phyloP scores from a whole-genome alignment of 768 basidiomycete genomes.

The Leccinellum luteum region DNA sequence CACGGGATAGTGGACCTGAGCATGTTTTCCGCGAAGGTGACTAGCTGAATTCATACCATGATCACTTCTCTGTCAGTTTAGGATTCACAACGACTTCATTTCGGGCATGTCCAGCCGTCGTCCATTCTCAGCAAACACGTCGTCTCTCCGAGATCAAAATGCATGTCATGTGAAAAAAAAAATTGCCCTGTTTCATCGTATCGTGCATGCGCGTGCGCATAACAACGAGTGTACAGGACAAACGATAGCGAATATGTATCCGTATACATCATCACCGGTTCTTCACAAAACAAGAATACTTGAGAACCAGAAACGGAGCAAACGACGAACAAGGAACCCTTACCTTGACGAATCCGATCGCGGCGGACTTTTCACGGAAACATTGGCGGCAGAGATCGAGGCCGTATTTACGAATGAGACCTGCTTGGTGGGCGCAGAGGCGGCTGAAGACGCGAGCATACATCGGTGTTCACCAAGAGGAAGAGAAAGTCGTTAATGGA shows the following conservation, averaged over 20 bases:
- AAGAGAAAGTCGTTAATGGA: not conserved
- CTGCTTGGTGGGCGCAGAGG: conserved; percentile 94
- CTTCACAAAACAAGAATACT: conserved; percentile 18
- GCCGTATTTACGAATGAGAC: conserved; percentile 97
- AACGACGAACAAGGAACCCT: conserved; percentile 13
- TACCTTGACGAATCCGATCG: conserved; percentile 95
- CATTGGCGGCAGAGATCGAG: conserved; percentile 98
- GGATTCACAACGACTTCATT: not conserved
- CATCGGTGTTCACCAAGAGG: not conserved
- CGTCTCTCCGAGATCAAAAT: not conserved
- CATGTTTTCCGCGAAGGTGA: not conserved
- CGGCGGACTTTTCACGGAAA: conserved; percentile 93
- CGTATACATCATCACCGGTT: conserved; percentile 43
- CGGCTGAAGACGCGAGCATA: conserved; percentile 52
- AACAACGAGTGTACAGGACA: not conserved
- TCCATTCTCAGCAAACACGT: not conserved
- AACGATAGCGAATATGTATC: not conserved
- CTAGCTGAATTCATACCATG: not conserved
- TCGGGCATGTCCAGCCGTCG: not conserved
- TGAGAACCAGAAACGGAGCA: not conserved
- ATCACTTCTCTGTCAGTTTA: not conserved
- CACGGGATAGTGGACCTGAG: not conserved
- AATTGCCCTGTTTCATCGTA: conserved; percentile 17
- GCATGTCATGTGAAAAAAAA: not conserved
- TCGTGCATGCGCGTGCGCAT: not conserved